phyloP scores from a whole-genome alignment of 441 rosid genomes.

The Mallotus japonicus region DNA sequence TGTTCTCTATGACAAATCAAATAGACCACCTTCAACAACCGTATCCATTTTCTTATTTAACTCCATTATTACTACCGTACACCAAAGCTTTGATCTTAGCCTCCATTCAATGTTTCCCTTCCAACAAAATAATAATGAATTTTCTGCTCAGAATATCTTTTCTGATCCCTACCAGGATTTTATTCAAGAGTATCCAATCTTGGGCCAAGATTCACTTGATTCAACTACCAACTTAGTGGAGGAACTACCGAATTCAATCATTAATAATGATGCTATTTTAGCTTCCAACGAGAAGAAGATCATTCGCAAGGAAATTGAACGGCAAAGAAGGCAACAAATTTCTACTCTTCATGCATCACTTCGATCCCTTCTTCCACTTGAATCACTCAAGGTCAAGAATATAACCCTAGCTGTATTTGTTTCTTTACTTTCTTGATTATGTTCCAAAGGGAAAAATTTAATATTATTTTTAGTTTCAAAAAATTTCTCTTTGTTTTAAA shows the following conservation, averaged over 20 bases:
- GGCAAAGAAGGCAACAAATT: constrained; percentile 42
- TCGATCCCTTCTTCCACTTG: constrained; percentile 42
- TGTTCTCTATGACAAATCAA: neutral
- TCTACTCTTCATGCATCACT: constrained; percentile 36
- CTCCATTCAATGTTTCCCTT: constrained; percentile 32
- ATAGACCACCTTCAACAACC: constrained; percentile 11
- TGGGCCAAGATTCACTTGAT: constrained; percentile 19
- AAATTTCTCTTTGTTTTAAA: neutral
- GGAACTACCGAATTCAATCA: constrained; percentile 13
- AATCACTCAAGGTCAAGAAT: constrained; percentile 35
- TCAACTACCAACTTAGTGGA: constrained; percentile 10
- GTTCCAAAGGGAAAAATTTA: too few species aligned
- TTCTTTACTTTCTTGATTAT: neutral
- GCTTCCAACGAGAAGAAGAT: constrained; percentile 29
- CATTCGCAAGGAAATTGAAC: constrained; percentile 42
- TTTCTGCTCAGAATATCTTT: constrained; percentile 15
- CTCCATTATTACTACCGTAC: neutral
- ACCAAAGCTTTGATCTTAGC: neutral
- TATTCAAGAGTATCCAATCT: constrained; percentile 25
- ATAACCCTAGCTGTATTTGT: too few species aligned
- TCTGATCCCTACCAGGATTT: constrained; percentile 29
- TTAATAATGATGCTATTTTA: constrained; percentile 7
- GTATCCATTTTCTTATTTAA: constrained; percentile 5
- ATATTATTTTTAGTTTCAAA: neutral
- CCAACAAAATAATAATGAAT: constrained; percentile 20